Conservation (phyloP, 2,329 filamentous ascomycete species). For the Epichloe baconii region DNA sequence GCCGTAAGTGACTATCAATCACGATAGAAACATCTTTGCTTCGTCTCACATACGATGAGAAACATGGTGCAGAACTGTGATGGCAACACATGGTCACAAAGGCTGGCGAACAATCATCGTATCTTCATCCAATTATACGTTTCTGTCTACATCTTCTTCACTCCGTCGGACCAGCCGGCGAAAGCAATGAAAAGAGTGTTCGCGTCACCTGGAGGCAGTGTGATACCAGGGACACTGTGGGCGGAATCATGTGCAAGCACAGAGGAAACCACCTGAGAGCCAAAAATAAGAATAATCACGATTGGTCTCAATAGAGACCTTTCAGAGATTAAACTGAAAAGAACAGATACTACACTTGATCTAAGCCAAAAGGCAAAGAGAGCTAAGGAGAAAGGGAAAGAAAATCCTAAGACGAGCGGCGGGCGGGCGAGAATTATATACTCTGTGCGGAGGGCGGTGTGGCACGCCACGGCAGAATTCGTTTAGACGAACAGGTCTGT, state of each 20-base stretch:
- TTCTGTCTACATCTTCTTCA: conserved; percentile 23
- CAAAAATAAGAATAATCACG: conserved; percentile 67
- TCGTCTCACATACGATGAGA: rapidly evolving
- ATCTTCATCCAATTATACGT: no score
- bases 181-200: conserved; percentile 27
- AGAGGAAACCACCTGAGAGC: conserved; percentile 21
- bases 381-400: conserved; percentile 26
- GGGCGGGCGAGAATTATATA: conserved; percentile 15
- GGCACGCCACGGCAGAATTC: conserved; percentile 5
- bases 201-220: conserved; percentile 32
- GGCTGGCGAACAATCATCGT: rapidly evolving
- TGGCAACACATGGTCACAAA: no score
- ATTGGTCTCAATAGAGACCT: conserved; percentile 58
- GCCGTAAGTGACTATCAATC: no score
- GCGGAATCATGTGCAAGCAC: conserved; percentile 27
- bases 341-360: conserved; percentile 96
- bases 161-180: conserved; percentile 22
- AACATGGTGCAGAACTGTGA: no score
- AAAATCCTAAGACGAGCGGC: conserved; percentile 9
- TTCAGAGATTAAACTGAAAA: conserved; percentile 97
- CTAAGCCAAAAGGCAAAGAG: conserved; percentile 55
- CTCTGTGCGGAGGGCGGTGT: conserved; percentile 4
- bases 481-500: neutral
- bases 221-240: conserved; percentile 33
- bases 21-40: no score